A percentile compares a stretch with the other conserved stretches of the same genome.
Evolutionary conservation across 495 filamentous ascomycete genomes (phyloP).

Genomic region (Neurospora tetrasperma): DNA sequence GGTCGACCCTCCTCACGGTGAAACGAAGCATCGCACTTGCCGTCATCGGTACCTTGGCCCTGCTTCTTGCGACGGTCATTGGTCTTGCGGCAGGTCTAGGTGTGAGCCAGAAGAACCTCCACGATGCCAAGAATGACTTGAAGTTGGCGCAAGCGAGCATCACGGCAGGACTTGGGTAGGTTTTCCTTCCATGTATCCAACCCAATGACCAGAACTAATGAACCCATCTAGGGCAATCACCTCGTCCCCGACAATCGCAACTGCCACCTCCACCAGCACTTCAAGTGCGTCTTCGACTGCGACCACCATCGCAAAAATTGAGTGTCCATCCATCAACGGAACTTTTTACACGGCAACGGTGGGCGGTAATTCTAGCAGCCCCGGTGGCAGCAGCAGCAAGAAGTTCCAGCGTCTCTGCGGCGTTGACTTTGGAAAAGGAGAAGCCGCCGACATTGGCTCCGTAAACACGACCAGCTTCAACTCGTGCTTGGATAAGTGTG

Average conservation of each 20-base stretch:
- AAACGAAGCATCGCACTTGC: slow-evolving; percentile 12
- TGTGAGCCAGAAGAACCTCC: slow-evolving; percentile 16
- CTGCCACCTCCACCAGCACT: not conserved
- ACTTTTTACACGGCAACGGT: slow-evolving; percentile 18
- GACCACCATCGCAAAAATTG: slow-evolving; percentile 1
- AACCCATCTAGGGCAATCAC: not conserved
- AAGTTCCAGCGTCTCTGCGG: slow-evolving; percentile 25
- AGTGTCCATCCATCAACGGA: slow-evolving; percentile 25
- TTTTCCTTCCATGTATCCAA: not conserved
- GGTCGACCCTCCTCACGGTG: slow-evolving; percentile 4
- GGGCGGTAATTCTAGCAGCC: not conserved
- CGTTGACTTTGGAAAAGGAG: slow-evolving; percentile 22
- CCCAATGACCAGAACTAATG: not conserved
- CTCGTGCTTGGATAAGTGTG: slow-evolving; percentile 26
- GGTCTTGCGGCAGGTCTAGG: slow-evolving; percentile 22
- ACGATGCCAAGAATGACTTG: slow-evolving; percentile 11
- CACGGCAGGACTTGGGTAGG: not conserved
- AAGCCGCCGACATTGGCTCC: slow-evolving; percentile 24
- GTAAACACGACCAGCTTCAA: slow-evolving; percentile 17
- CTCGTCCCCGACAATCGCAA: not conserved
- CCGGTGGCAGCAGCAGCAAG: slow-evolving; percentile 12
- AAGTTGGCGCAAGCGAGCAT: slow-evolving; percentile 5
- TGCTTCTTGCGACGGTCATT: slow-evolving; percentile 14
- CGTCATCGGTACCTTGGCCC: not conserved
- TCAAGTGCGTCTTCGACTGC: slow-evolving; percentile 4